Evolutionary conservation across 1,139 yeast species (phyloP), one percentile per base, ranked within the genome.

Genomic region (Kurtzmaniella quercitrusa): DNA sequence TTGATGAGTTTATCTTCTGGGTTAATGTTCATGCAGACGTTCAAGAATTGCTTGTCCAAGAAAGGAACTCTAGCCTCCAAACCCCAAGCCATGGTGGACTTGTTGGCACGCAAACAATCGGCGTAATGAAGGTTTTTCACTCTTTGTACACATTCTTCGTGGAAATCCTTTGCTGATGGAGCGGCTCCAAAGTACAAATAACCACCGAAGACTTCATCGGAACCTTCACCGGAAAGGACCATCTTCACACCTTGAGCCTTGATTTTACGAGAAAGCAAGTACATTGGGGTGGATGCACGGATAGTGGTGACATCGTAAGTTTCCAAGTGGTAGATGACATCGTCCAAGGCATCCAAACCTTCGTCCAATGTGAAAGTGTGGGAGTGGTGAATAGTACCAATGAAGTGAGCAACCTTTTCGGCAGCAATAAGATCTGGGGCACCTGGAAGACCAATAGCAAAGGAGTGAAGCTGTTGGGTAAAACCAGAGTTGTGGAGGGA

Each of bases 51-150:
- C 72, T 83, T 88, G 69, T 93, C 99, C 71, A 93, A 80, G 84
- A 93, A 93, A 53, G 99, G 99, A 56, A 93, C 98, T 72, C 99
- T 87, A 48, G 98, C 98, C 74, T 93, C 99, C 54, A 93, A 80
- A 66, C 99, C 99, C 99, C 99, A 93, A 35, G 99, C 98, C 97
- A 93, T 88, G 49, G 99, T 93, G 30, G 98, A 91, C 74, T 93
- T 93, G 88, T 93, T 93, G 54, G 99, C 99, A 68, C 99, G 85
- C 63, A 93, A 76, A 74, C 98, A 91, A 73, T 93, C 98, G 50
- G 98, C 91, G 57, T 83, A 83, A 68, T 93, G 97, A 69, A 93
- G 78, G 91, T 93, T 91, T 78, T 93, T 88, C 56, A 93, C 97
- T 66, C 99, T 81, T 71, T 84, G 75, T 48, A 94, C 96, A 69